These are phyloP conservation scores for Aspergillus flavus DNA, from an alignment of 2,329 filamentous ascomycete genomes.

Conservation along the genomic window DNA sequence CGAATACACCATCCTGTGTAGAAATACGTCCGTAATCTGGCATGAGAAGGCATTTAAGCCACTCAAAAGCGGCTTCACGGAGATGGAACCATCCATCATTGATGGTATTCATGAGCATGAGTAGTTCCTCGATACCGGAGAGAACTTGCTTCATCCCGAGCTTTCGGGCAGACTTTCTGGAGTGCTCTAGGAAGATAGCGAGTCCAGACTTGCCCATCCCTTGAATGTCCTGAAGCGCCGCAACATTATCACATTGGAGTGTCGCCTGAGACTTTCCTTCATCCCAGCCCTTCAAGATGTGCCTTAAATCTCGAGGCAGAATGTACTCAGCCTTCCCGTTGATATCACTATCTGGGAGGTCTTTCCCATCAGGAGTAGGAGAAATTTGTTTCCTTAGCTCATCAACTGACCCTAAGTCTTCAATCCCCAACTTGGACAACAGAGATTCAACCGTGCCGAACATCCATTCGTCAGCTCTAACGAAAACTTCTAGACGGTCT, in stretches of 20 bases:
- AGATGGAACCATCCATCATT: conserved; percentile 52
- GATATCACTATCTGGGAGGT: conserved; percentile 18
- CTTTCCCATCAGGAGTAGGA: conserved; percentile 18
- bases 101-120: conserved; percentile 46
- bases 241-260: conserved; percentile 52
- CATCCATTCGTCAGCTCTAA: conserved; percentile 60
- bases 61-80: conserved; percentile 56
- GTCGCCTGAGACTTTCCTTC: conserved; percentile 48
- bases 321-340: conserved; percentile 27
- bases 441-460: conserved; percentile 57
- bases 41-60: conserved; percentile 55
- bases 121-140: conserved; percentile 39
- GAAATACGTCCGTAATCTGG: conserved; percentile 35
- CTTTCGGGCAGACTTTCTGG: conserved; percentile 49
- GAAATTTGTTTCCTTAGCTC: conserved; percentile 36
- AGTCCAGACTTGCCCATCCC: conserved; percentile 52
- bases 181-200: conserved; percentile 60
- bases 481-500: conserved; percentile 55
- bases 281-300: conserved; percentile 47
- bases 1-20: conserved; percentile 7
- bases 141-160: conserved; percentile 43
- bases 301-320: conserved; percentile 49
- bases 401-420: conserved; percentile 48
- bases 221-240: conserved; percentile 51
- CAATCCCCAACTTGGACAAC: conserved; percentile 55